Evolutionary conservation across 139 green algal genomes (phyloP).

Genomic region (Picochlorum sp.): DNA sequence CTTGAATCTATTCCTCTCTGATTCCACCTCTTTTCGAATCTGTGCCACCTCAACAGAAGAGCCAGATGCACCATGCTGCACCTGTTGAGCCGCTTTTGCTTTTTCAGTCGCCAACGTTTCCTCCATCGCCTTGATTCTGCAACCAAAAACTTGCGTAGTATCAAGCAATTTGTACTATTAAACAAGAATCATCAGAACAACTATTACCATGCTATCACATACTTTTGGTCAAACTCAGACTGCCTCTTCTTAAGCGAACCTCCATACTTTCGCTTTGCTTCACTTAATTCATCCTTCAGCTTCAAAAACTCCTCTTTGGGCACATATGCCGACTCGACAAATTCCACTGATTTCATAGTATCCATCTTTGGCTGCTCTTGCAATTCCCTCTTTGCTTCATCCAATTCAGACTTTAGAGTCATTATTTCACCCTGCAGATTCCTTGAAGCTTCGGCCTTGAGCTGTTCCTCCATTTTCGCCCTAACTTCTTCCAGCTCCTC

Average conservation of each 20-base stretch:
- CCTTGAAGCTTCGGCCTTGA: too few species aligned
- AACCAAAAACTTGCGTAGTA: background rate
- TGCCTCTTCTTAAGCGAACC: background rate
- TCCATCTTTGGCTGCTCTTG: background rate
- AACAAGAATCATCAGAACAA: background rate
- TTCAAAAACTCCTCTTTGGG: background rate
- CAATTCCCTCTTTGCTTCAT: background rate
- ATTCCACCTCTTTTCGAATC: constrained; percentile 25
- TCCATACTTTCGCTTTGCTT: background rate
- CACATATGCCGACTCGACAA: background rate
- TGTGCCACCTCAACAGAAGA: constrained; percentile 4
- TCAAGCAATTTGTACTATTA: background rate
- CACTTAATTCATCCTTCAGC: background rate
- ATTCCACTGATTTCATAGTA: background rate
- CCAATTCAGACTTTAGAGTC: background rate
- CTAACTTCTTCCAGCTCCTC: background rate
- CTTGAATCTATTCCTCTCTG: constrained; percentile 27
- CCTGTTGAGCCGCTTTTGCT: background rate
- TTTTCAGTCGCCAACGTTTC: background rate
- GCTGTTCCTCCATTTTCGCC: background rate
- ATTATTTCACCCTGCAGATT: background rate
- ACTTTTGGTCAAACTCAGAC: background rate
- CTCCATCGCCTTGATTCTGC: background rate
- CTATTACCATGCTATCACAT: too few species aligned
- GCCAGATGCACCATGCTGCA: background rate